phyloP scores from a whole-genome alignment of 176 grass and related monocot species.

The Aegilops speltoides region DNA sequence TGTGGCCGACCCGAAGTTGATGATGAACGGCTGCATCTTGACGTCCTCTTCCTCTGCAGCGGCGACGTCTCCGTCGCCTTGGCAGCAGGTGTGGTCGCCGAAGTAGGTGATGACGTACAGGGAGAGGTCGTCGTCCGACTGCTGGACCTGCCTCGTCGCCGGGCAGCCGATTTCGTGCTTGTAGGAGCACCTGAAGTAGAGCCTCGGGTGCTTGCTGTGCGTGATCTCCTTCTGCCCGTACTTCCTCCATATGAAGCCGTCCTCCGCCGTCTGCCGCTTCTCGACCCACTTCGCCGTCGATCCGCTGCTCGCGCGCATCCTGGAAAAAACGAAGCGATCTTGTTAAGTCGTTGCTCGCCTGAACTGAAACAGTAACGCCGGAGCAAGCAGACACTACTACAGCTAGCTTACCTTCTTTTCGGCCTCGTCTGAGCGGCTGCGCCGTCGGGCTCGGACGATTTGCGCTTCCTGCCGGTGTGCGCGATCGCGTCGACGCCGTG shows the following conservation, averaged over 20 bases:
- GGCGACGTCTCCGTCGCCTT: not conserved
- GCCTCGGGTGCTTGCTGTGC: slow-evolving; percentile 43
- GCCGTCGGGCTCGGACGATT: not conserved
- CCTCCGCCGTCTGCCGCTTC: slow-evolving; percentile 15
- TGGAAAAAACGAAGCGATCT: not conserved
- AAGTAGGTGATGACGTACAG: slow-evolving; percentile 54
- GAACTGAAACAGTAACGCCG: not conserved
- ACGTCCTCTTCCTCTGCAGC: not conserved
- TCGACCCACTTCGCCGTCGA: not conserved
- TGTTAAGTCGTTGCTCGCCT: not conserved
- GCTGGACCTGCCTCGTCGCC: slow-evolving; percentile 55
- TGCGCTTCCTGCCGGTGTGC: not conserved
- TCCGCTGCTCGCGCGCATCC: not conserved
- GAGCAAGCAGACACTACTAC: not conserved
- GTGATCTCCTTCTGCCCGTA: slow-evolving; percentile 62
- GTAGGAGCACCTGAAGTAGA: slow-evolving; percentile 57
- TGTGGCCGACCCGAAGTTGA: slow-evolving; percentile 35
- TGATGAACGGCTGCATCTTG: not conserved
- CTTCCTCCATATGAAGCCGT: slow-evolving; percentile 52
- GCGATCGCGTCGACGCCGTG: not conserved
- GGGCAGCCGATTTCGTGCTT: slow-evolving; percentile 40
- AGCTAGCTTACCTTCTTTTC: not conserved
- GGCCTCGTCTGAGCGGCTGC: not conserved
- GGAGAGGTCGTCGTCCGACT: slow-evolving; percentile 36
- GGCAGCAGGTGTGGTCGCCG: slow-evolving; percentile 49